phyloP scores from a whole-genome alignment of 1,139 yeast species.

The Candida labiduridarum region DNA sequence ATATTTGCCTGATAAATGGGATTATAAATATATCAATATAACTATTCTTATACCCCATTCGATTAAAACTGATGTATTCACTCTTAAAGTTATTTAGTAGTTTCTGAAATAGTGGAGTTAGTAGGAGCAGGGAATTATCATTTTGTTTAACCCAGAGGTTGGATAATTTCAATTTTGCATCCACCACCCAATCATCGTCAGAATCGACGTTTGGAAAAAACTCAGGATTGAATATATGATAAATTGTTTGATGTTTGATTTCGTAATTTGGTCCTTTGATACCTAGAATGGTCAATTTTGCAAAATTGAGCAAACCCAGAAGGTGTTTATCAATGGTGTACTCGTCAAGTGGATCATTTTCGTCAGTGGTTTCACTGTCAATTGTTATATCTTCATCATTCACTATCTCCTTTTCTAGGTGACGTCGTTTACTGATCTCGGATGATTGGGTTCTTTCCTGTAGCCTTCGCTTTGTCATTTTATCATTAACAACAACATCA shows the following conservation, averaged over 20 bases:
- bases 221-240: slow-evolving; percentile 50
- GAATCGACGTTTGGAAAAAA: slow-evolving; percentile 49
- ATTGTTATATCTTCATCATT: not conserved
- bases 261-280: slow-evolving; percentile 44
- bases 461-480: not conserved
- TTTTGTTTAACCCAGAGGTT: slow-evolving; percentile 18
- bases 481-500: not conserved
- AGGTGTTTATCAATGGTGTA: slow-evolving; percentile 28
- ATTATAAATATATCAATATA: slow-evolving; percentile 34
- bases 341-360: not conserved
- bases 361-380: not conserved
- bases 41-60: slow-evolving; percentile 21
- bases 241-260: slow-evolving; percentile 46
- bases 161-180: slow-evolving; percentile 21
- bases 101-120: slow-evolving; percentile 20
- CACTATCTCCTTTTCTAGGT: not conserved
- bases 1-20: slow-evolving; percentile 32
- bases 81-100: slow-evolving; percentile 21
- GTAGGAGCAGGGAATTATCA: slow-evolving; percentile 18
- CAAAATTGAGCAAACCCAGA: slow-evolving; percentile 35
- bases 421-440: not conserved
- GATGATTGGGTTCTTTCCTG: not conserved
- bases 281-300: slow-evolving; percentile 45
- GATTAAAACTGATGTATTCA: slow-evolving; percentile 27
- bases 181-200: slow-evolving; percentile 46